Conservation (phyloP, 306 rosid genomes). For the Rosa multiflora region DNA sequence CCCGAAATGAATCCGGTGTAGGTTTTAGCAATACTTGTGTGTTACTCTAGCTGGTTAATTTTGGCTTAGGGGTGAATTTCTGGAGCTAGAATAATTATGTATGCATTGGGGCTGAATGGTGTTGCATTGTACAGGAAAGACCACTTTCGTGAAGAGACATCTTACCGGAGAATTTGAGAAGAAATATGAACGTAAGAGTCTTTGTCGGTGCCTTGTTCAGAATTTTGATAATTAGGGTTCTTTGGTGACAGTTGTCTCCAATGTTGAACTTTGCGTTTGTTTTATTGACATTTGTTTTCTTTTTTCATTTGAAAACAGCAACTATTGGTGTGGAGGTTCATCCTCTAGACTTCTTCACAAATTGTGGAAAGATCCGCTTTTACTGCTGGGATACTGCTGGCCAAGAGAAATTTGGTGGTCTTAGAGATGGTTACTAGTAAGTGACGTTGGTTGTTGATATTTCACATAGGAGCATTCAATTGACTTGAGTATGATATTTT, state of each 20-base stretch:
- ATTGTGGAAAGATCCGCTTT: slow-evolving; percentile 66
- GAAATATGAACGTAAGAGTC: slow-evolving; percentile 66
- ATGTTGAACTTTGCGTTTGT: neutral
- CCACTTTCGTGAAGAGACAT: slow-evolving; percentile 78
- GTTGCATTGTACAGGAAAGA: slow-evolving; percentile 48
- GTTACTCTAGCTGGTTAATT: neutral
- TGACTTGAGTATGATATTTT: too few relatives aligned
- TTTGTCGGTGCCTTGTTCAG: neutral
- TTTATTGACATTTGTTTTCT: neutral
- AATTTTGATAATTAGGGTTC: neutral
- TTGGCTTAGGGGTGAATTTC: neutral
- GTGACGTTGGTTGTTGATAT: slow-evolving; percentile 17
- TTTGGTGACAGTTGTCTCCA: neutral
- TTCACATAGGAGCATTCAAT: neutral
- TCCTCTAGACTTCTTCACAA: slow-evolving; percentile 71
- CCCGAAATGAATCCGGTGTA: neutral
- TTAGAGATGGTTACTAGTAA: slow-evolving; percentile 84
- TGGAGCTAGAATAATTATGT: neutral
- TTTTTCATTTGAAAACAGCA: slow-evolving; percentile 37
- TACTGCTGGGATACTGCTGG: slow-evolving; percentile 91
- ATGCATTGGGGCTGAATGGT: neutral
- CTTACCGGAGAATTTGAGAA: slow-evolving; percentile 79
- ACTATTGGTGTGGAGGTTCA: slow-evolving; percentile 86
- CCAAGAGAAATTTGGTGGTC: slow-evolving; percentile 79
- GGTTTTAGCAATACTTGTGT: too few relatives aligned